Percentiles rank a stretch among this genome's conserved stretches.
Conservation (phyloP, 1,284 basidiomycete genomes). For the Anthracocystis walkeri region DNA sequence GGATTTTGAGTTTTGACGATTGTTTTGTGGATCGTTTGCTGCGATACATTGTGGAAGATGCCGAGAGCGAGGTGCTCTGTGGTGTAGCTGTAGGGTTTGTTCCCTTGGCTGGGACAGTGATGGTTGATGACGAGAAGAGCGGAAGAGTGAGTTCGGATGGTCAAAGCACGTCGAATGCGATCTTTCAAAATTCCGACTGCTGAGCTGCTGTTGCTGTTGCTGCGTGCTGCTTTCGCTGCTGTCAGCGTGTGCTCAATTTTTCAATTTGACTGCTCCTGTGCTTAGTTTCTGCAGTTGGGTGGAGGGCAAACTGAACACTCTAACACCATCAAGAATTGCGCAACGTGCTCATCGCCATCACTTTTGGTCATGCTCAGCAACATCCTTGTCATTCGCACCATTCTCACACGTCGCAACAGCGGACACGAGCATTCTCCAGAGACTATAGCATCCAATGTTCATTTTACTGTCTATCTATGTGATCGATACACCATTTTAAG, state of each 20-base stretch:
- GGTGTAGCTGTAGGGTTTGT: neutral
- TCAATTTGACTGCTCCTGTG: neutral
- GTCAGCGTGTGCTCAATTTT: neutral
- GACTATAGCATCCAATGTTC: too few species aligned
- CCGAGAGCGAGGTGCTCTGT: neutral
- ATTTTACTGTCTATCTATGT: too few species aligned
- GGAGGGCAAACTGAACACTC: constrained; percentile 3
- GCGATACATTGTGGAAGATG: constrained; percentile 41
- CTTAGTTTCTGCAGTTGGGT: constrained; percentile 4
- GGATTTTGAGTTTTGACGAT: constrained; percentile 87
- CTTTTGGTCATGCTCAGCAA: too few species aligned
- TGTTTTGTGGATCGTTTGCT: constrained; percentile 79
- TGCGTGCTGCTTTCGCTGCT: neutral
- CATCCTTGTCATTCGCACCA: too few species aligned
- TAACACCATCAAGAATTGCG: neutral
- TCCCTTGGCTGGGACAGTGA: neutral
- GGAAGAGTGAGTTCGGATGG: neutral
- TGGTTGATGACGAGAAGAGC: neutral
- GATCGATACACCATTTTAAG: too few species aligned
- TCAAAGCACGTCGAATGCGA: constrained; percentile 13
- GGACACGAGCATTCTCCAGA: too few species aligned
- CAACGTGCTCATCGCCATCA: neutral
- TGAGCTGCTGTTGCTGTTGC: too few species aligned
- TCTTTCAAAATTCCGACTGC: too few species aligned
- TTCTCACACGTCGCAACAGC: too few species aligned